A percentile compares a stretch with the other conserved stretches of the same genome.
Conservation (phyloP, 1,139 yeast species). For the Zygosaccharomyces sapae region DNA sequence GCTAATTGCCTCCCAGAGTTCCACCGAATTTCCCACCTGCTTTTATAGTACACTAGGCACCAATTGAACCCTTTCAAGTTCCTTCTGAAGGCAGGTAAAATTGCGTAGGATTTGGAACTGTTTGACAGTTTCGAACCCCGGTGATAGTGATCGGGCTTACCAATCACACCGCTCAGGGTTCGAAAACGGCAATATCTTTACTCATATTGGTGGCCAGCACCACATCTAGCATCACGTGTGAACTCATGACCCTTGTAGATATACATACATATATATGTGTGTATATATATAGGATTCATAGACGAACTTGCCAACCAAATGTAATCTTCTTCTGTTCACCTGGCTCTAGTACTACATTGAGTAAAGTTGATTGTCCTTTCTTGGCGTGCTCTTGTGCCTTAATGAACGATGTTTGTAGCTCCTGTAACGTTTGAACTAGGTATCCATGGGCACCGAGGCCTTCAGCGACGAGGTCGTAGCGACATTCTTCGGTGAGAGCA, state of each 20-base stretch:
- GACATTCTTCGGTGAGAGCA: conserved; percentile 50
- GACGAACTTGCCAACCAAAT: conserved; percentile 55
- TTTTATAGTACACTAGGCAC: conserved; percentile 5
- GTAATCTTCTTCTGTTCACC: conserved; percentile 51
- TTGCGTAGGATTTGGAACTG: conserved; percentile 6
- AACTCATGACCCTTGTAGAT: neutral
- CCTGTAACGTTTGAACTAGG: conserved; percentile 41
- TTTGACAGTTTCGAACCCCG: conserved; percentile 4
- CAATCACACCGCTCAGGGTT: conserved; percentile 15
- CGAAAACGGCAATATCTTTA: neutral
- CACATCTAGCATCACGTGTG: conserved; percentile 1
- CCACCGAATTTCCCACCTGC: conserved; percentile 41
- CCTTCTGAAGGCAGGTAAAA: conserved; percentile 8
- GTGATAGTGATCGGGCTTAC: neutral
- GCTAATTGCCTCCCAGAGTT: conserved; percentile 27
- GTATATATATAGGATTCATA: neutral
- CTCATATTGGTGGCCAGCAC: neutral
- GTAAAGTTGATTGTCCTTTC: conserved; percentile 41
- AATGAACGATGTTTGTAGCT: conserved; percentile 37
- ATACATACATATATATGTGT: neutral
- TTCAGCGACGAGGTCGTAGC: conserved; percentile 51
- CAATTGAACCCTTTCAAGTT: neutral
- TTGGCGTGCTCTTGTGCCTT: conserved; percentile 40
- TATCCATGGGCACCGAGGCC: conserved; percentile 55
- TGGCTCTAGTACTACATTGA: conserved; percentile 56